Conservation (phyloP, 192 early-diverging fungal species). For the Gigaspora rosea region DNA sequence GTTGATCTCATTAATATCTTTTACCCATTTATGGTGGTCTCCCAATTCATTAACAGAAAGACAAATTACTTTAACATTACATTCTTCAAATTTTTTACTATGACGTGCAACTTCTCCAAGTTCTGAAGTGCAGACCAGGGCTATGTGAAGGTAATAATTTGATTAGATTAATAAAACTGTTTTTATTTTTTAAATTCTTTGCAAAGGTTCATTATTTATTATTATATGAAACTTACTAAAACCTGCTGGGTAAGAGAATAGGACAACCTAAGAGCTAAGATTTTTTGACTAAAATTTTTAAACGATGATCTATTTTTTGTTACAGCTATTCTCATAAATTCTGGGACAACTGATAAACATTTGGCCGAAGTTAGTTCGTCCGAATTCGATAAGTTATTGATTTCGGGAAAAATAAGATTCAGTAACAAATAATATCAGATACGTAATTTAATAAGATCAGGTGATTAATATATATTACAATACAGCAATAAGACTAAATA, state of each 20-base stretch:
- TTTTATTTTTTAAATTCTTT: not conserved
- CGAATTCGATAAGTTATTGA: too few species aligned
- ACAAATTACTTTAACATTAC: constrained; percentile 90
- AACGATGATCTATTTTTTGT: too few species aligned
- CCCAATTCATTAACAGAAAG: constrained; percentile 87
- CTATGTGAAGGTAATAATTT: too few species aligned
- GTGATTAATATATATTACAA: too few species aligned
- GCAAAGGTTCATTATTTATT: not conserved
- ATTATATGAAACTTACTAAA: constrained; percentile 63
- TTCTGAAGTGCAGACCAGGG: constrained; percentile 96
- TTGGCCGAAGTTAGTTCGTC: too few species aligned
- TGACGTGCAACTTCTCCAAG: constrained; percentile 90
- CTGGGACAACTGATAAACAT: too few species aligned
- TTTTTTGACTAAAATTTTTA: too few species aligned
- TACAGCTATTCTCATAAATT: too few species aligned
- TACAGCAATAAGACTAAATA: too few species aligned
- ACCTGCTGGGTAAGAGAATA: constrained; percentile 99
- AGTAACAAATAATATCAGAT: too few species aligned
- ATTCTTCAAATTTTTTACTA: constrained; percentile 69
- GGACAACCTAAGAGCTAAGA: constrained; percentile 90
- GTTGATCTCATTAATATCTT: constrained; percentile 92
- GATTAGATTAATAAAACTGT: constrained; percentile 65
- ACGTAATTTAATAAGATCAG: too few species aligned
- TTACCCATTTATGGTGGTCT: constrained; percentile 86
- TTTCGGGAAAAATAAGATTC: too few species aligned